Percentiles rank a stretch among this genome's conserved stretches.
Conservation (phyloP, 1,139 yeast genomes). For the Hanseniaspora uvarum region DNA sequence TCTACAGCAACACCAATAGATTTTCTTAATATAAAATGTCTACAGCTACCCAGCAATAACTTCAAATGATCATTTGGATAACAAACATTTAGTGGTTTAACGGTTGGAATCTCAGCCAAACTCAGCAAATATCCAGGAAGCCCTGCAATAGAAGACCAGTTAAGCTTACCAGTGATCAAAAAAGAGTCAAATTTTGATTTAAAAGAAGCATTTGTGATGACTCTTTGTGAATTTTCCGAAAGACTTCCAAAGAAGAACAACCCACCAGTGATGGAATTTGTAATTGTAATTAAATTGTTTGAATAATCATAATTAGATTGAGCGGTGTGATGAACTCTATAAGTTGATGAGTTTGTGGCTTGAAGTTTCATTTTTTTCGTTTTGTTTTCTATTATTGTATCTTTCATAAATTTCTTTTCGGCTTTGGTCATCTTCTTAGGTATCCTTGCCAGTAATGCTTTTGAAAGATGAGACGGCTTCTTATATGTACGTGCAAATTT, state of each 20-base stretch:
- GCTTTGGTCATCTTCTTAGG: not conserved
- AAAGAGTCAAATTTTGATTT: slow-evolving; percentile 50
- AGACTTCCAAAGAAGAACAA: slow-evolving; percentile 68
- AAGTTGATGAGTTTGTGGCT: slow-evolving; percentile 26
- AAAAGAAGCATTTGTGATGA: slow-evolving; percentile 45
- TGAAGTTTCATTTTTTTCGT: not conserved
- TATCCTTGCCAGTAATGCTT: not conserved
- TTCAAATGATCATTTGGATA: slow-evolving; percentile 40
- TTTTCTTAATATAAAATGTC: slow-evolving; percentile 76
- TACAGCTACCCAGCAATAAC: slow-evolving; percentile 66
- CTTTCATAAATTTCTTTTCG: not conserved
- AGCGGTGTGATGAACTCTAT: slow-evolving; percentile 33
- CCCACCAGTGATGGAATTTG: slow-evolving; percentile 36
- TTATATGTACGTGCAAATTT: not conserved
- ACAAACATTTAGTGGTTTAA: slow-evolving; percentile 38
- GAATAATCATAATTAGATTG: slow-evolving; percentile 53
- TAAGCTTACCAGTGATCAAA: slow-evolving; percentile 62
- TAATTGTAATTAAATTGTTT: slow-evolving; percentile 51
- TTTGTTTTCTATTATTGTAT: not conserved
- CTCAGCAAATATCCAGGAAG: slow-evolving; percentile 82
- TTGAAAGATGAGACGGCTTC: not conserved
- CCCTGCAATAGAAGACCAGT: slow-evolving; percentile 76
- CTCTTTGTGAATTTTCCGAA: slow-evolving; percentile 80
- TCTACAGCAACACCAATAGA: slow-evolving; percentile 50
- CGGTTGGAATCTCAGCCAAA: slow-evolving; percentile 63